Base-by-base conservation (phyloP, 1,284 basidiomycete species). In the Trametes polyzona region DNA sequence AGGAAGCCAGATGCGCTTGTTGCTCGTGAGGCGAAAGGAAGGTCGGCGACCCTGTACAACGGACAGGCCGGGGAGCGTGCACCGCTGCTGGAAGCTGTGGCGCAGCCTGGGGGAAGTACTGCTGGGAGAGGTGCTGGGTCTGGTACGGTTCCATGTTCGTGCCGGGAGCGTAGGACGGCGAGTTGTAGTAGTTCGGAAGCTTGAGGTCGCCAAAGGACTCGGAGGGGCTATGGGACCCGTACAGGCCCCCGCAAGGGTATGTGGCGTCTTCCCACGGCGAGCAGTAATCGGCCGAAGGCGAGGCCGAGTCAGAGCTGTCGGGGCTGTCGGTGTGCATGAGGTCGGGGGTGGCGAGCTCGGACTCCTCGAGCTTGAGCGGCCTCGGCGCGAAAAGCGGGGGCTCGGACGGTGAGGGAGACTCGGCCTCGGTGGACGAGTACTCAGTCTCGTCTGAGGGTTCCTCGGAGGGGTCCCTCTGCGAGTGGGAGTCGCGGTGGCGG, bases 311-410 rank as follows among this genome's bases (percentile, higher is more conserved):
- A 26, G 43, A 47, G 12, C 44, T 47, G 16, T 30, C 29, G 17
- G 52, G 54, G 47, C 12, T 26, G 43, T 62, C 59, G n/a, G 58
- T 35, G 46, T 63, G 61, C 30, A 47, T 24, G 29, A 67, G 60
- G 40, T 59, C 59, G 7, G 59, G 55, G 1, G 59, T 51, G 37
- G 57, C 37, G 44, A 52, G 44, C 29, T 61, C 63, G 44, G 49
- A 33, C n/a, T 65, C 61, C 39, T 69, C 66, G 21, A 52, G 30
- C 55, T 69, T 68, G 29, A 63, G 53, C 21, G 61, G 59, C 27
- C 52, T 14, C n/a, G 47, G 46, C 11, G 47, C 41, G 40, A 48
- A 57, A 11, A 58, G 50, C 42, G 56, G 52, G 23, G 46, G 35
- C 50, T 40, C 52, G 49, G 32, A 10, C n/a, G 55, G 44, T 26